Percentiles rank a stretch among this genome's conserved stretches.
Conservation (phyloP, 768 basidiomycete species). For the Boletus fagicola region DNA sequence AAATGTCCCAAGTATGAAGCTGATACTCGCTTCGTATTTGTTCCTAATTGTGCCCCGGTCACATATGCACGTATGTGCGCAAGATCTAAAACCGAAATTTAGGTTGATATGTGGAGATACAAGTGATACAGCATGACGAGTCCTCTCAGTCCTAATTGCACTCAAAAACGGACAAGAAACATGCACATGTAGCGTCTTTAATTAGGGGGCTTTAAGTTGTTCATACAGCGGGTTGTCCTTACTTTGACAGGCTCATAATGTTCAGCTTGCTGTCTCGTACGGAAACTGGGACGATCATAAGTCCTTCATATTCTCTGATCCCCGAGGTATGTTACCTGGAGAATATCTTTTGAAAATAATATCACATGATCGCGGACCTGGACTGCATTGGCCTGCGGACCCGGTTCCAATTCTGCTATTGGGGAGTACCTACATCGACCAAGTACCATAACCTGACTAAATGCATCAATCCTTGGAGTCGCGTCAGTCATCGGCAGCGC, state of each 20-base stretch:
- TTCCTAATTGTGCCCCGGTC: too few species aligned
- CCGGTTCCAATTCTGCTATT: not conserved
- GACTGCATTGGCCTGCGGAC: not conserved
- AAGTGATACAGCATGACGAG: not conserved
- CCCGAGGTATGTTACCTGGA: not conserved
- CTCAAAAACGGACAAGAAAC: not conserved
- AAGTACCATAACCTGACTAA: constrained; percentile 21
- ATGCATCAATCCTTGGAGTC: constrained; percentile 7
- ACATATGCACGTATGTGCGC: too few species aligned
- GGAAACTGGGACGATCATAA: not conserved
- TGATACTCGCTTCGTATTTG: too few species aligned
- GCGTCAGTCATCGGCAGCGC: not conserved
- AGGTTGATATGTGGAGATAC: too few species aligned
- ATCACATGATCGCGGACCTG: constrained; percentile 23
- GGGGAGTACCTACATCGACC: not conserved
- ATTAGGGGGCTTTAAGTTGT: not conserved
- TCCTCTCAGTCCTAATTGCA: too few species aligned
- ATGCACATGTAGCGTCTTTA: not conserved
- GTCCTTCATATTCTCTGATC: not conserved
- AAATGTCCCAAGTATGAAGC: too few species aligned
- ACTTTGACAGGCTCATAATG: not conserved
- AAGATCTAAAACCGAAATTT: too few species aligned
- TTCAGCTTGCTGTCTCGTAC: not conserved
- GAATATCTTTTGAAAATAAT: not conserved
- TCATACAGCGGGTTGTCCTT: not conserved